These are phyloP conservation scores for Bothriochloa decipiens DNA, from an alignment of 176 grass and related monocot genomes.

Conservation along the genomic window DNA sequence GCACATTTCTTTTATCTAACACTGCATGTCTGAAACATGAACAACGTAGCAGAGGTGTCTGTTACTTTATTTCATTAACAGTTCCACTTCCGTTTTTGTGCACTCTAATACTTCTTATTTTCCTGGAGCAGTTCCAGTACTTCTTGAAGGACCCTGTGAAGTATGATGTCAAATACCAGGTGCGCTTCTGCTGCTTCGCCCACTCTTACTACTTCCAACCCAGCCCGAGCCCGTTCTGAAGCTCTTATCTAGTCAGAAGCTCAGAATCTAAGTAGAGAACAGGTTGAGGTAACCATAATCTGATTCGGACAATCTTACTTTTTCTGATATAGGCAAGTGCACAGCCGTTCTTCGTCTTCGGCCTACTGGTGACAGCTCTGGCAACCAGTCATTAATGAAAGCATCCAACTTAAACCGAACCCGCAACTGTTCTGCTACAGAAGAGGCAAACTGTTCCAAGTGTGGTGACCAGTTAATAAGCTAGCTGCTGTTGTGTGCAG, in stretches of 20 bases:
- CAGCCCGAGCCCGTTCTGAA: neutral
- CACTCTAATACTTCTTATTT: slow-evolving; percentile 30
- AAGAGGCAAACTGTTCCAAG: neutral
- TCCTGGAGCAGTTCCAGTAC: slow-evolving; percentile 65
- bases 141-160: slow-evolving; percentile 78
- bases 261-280: neutral
- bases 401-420: neutral
- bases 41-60: neutral
- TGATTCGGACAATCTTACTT: neutral
- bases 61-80: neutral
- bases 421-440: neutral
- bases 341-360: slow-evolving; percentile 72
- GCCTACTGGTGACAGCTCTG: slow-evolving; percentile 75
- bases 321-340: slow-evolving; percentile 62
- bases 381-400: slow-evolving; percentile 45
- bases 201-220: neutral
- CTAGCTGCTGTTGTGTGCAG: neutral
- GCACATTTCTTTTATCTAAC: neutral
- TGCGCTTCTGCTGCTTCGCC: neutral
- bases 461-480: neutral
- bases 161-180: slow-evolving; percentile 87
- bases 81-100: neutral
- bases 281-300: neutral
- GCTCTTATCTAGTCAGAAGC: neutral
- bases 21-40: neutral